phyloP scores from a whole-genome alignment of 768 basidiomycete species.

The Paxillus rubicundulus region DNA sequence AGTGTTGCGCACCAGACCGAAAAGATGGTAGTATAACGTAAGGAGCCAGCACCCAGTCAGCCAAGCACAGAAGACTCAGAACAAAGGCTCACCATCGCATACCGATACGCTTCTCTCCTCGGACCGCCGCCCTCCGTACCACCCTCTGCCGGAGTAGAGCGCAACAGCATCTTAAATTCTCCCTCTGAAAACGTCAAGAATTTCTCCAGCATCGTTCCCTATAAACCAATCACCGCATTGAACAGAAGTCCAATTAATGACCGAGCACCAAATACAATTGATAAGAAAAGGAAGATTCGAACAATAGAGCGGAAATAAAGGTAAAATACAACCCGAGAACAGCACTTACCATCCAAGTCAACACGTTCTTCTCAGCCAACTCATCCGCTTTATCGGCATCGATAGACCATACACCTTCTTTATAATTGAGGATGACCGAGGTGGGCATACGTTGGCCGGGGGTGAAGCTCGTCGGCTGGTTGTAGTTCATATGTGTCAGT shows the following conservation, averaged over 20 bases:
- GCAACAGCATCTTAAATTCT: constrained; percentile 60
- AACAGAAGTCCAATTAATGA: too few relatives aligned
- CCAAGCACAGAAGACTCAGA: not conserved
- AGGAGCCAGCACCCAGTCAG: too few relatives aligned
- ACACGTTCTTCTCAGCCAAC: constrained; percentile 58
- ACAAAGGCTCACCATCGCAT: constrained; percentile 59
- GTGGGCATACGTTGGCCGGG: constrained; percentile 77
- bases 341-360: constrained; percentile 66
- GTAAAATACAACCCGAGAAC: not conserved
- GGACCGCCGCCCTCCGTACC: constrained; percentile 32
- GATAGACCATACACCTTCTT: constrained; percentile 65
- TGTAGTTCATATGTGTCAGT: not conserved
- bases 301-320: not conserved
- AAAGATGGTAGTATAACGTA: too few relatives aligned
- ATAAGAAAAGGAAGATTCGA: not conserved
- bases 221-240: not conserved
- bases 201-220: constrained; percentile 91
- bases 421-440: constrained; percentile 62
- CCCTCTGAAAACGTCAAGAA: constrained; percentile 66
- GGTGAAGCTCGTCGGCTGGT: constrained; percentile 63
- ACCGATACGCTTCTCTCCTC: constrained; percentile 77
- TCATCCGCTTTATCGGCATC: constrained; percentile 50
- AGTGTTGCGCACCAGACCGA: too few relatives aligned
- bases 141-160: constrained; percentile 26
- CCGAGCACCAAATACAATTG: not conserved